Evolutionary conservation across 441 rosid species (phyloP).

Genomic region (Viola pubescens): DNA sequence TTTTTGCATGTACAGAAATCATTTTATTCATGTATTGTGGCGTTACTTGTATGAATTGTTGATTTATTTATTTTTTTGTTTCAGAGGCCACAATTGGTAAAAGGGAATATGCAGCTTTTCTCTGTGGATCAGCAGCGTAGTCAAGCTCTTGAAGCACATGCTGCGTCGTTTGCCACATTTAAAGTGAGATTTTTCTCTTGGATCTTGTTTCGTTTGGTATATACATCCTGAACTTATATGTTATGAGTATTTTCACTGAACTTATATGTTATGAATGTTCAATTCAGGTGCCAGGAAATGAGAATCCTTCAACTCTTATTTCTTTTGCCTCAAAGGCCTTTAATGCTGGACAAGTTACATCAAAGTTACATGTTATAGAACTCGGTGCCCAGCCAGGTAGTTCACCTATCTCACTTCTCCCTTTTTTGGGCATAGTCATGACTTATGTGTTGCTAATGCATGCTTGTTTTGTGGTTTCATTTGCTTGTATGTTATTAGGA

Average conservation of each 20-base stretch:
- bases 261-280: not conserved
- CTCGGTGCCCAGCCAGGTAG: constrained; percentile 91
- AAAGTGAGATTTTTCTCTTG: constrained; percentile 33
- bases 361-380: constrained; percentile 83
- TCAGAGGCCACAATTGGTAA: constrained; percentile 77
- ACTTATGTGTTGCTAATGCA: not conserved
- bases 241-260: too few species aligned
- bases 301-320: constrained; percentile 67
- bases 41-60: not conserved
- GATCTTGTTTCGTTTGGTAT: constrained; percentile 12
- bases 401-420: constrained; percentile 1
- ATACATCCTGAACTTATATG: not conserved
- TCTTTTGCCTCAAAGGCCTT: constrained; percentile 69
- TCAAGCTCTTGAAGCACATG: constrained; percentile 96
- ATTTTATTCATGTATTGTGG: not conserved
- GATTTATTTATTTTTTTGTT: constrained; percentile 1
- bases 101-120: constrained; percentile 91
- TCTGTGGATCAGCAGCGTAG: constrained; percentile 94
- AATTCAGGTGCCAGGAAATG: constrained; percentile 70
- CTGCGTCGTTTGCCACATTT: constrained; percentile 74
- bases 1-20: not conserved
- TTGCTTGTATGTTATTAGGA: not conserved
- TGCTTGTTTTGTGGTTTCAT: constrained; percentile 1
- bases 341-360: constrained; percentile 75
- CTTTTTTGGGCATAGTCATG: not conserved